Evolutionary conservation across 495 filamentous ascomycete species (phyloP), one percentile per base, ranked within the genome.

Genomic region (Parathielavia hyrcaniae): DNA sequence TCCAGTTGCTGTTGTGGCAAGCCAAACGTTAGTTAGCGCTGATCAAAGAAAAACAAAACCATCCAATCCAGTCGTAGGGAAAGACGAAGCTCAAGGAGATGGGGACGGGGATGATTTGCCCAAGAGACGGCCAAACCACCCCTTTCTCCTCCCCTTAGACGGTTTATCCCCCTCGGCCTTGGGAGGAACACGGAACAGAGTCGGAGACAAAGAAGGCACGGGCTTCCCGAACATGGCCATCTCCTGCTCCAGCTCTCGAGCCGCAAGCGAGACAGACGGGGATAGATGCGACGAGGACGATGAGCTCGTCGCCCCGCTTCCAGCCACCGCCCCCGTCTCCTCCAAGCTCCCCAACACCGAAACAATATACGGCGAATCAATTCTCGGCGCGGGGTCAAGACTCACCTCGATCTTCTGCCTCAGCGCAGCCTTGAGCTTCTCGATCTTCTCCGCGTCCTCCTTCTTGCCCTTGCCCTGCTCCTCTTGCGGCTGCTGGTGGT

Each of bases 361-460:
- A 7, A 44, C 46, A 19, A 54, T 16, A 49, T 60, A 65, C 16
- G 59, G 56, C 26, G 57, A 62, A 40, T 55, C 51, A 32, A 45
- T n/a, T 38, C 55, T 43, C n/a, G 53, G 30, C 19, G 7, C 9
- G 49, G 53, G 50, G 58, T 57, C 52, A 50, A 6, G 23, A 70
- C 73, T 71, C 63, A 77, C 77, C 72, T 78, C 72, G 32, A 76
- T 69, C 67, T 75, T 71, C 59, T 76, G 71, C 64, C 72, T 74
- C 56, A 77, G 69, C 34, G 74, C 73, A 14, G 69, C 59, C 53
- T 73, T 71, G 32, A 78, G 71, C 65, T 78, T 79, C 59, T 79
- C 77, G 48, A 74, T 75, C 66, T 77, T 77, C 48, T 79, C 77
- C 48, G 74, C 69, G 53, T 77, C 74, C 58, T 77, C 75, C 59